Evolutionary conservation across 495 filamentous ascomycete species (phyloP).

Genomic region (Penicillium silybi): DNA sequence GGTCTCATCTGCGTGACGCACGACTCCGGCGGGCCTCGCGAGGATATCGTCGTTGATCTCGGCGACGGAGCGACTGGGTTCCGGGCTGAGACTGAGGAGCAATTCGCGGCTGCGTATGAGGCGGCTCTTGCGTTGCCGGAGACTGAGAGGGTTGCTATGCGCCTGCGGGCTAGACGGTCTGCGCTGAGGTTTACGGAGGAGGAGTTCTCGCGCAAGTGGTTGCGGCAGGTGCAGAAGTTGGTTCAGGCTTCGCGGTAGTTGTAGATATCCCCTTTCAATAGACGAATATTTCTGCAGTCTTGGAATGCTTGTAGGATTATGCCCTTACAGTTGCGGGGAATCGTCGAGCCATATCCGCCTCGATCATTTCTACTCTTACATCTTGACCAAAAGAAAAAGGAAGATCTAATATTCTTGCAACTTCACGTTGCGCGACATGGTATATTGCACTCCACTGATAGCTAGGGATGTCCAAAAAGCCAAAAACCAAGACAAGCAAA

Average conservation of each 20-base stretch:
- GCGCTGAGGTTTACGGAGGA: conserved; percentile 84
- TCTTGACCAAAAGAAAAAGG: not conserved
- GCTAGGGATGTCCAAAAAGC: not conserved
- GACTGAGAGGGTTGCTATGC: conserved; percentile 66
- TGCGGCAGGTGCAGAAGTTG: conserved; percentile 64
- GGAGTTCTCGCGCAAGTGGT: conserved; percentile 74
- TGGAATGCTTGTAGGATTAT: not conserved
- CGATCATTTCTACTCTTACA: not conserved
- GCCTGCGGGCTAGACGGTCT: conserved; percentile 67
- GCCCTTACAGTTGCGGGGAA: too few species aligned
- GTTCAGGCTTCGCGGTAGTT: conserved; percentile 38
- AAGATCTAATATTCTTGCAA: not conserved
- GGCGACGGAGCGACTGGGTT: conserved; percentile 80
- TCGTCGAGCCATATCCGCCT: not conserved
- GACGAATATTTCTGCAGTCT: not conserved
- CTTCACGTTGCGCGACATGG: not conserved
- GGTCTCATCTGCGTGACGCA: conserved; percentile 90
- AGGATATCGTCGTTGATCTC: conserved; percentile 82
- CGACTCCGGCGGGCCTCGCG: conserved; percentile 82
- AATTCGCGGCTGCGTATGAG: conserved; percentile 77
- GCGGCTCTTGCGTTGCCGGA: conserved; percentile 64
- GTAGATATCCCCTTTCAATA: conserved; percentile 12
- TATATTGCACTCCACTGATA: not conserved
- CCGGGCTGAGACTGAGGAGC: conserved; percentile 68
- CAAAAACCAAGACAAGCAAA: not conserved